Evolutionary conservation across 768 basidiomycete genomes (phyloP).

Genomic region (Tylopilus vinaceipallidus): DNA sequence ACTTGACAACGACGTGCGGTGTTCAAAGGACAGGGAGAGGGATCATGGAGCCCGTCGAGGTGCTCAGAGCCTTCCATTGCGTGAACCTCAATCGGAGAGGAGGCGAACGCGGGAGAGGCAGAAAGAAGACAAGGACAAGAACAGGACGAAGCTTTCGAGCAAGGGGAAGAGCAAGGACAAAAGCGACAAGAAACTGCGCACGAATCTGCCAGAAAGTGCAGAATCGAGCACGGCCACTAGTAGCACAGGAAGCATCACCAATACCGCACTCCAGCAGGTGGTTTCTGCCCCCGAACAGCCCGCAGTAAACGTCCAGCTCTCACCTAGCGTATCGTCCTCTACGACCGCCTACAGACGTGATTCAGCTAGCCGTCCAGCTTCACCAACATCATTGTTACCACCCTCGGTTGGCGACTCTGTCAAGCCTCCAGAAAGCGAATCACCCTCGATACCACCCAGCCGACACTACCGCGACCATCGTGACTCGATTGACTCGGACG

Average conservation of each 20-base stretch:
- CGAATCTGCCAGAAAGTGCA: conserved; percentile 30
- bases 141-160: conserved; percentile 21
- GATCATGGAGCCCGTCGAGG: conserved; percentile 15
- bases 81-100: no score
- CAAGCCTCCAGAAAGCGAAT: conserved; percentile 8
- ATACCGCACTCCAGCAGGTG: conserved; percentile 4
- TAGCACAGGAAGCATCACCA: conserved; percentile 27
- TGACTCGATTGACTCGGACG: conserved; percentile 26
- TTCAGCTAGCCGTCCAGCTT: conserved; percentile 20
- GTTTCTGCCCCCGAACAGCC: conserved; percentile 9
- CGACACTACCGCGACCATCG: conserved; percentile 22
- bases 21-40: conserved; percentile 19
- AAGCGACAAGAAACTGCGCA: conserved; percentile 27
- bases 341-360: conserved; percentile 2
- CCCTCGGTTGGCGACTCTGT: conserved; percentile 5
- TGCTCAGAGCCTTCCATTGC: conserved; percentile 11
- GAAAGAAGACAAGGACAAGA: conserved; percentile 16
- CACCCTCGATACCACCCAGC: conserved; percentile 9
- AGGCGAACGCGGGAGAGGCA: conserved; percentile 26
- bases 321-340: conserved; percentile 21
- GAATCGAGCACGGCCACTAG: conserved; percentile 32
- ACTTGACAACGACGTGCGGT: conserved; percentile 44
- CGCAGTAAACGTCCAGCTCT: conserved; percentile 13
- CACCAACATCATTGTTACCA: conserved; percentile 15
- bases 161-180: conserved; percentile 33